Percentiles rank a stretch among this genome's conserved stretches.
phyloP scores from a whole-genome alignment of 495 filamentous ascomycete species.

The Xylaria cubensis region DNA sequence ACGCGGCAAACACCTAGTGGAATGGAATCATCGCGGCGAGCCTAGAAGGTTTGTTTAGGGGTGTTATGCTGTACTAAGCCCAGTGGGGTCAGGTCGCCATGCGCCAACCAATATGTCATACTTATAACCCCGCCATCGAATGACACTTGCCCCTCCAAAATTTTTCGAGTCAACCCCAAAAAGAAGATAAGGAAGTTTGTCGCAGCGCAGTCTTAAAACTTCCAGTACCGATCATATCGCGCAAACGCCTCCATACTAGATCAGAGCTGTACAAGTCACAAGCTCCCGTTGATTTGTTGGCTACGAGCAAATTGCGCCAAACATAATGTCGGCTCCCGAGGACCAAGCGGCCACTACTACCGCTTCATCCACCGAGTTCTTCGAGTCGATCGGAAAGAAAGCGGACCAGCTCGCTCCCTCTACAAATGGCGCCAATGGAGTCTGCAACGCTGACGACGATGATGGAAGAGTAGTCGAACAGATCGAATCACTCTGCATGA shows the following conservation, averaged over 20 bases:
- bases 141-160: constrained; percentile 42
- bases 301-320: neutral
- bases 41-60: constrained; percentile 14
- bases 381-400: constrained; percentile 62
- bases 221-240: neutral
- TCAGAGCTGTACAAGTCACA: neutral
- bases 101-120: constrained; percentile 31
- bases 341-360: constrained; percentile 21
- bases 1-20: neutral
- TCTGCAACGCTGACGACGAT: constrained; percentile 48
- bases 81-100: constrained; percentile 25
- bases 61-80: constrained; percentile 28
- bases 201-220: constrained; percentile 1
- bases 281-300: neutral
- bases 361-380: constrained; percentile 48
- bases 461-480: constrained; percentile 65
- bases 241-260: neutral
- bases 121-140: constrained; percentile 42
- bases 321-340: constrained; percentile 27
- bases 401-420: constrained; percentile 52
- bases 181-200: constrained; percentile 10
- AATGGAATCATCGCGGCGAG: constrained; percentile 28
- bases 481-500: constrained; percentile 62
- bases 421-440: constrained; percentile 41
- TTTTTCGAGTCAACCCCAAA: constrained; percentile 45